These are phyloP conservation scores for Microbotryomycetes sp. DNA, from an alignment of 1,284 basidiomycete species.

Conservation along the genomic window DNA sequence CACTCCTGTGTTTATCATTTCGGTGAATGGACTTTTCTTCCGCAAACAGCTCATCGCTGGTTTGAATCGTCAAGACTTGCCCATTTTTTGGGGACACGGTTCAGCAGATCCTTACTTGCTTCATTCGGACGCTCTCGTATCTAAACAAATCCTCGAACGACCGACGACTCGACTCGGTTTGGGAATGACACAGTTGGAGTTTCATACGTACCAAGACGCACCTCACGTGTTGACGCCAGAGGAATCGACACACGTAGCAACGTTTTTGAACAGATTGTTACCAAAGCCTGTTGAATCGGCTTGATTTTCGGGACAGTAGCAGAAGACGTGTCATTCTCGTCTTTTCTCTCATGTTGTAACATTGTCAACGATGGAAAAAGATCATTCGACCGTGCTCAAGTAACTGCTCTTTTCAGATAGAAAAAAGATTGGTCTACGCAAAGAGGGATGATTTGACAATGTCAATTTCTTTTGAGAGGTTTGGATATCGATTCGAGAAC, in stretches of 20 bases:
- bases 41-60: constrained; percentile 12
- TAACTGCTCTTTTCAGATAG: too few species aligned
- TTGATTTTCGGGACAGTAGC: neutral
- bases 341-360: too few species aligned
- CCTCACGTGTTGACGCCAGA: neutral
- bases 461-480: too few species aligned
- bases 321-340: too few species aligned
- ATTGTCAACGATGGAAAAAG: too few species aligned
- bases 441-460: too few species aligned
- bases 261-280: neutral
- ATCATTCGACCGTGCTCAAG: too few species aligned
- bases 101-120: constrained; percentile 9
- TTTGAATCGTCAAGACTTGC: constrained; percentile 7
- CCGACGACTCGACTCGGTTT: neutral
- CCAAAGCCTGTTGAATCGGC: neutral
- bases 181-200: constrained; percentile 7
- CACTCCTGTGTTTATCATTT: neutral
- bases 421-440: too few species aligned
- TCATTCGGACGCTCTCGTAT: constrained; percentile 15
- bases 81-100: constrained; percentile 27
- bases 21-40: too few species aligned
- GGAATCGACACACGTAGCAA: neutral
- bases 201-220: constrained; percentile 3
- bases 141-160: constrained; percentile 1
- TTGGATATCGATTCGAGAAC: constrained; percentile 44